These are phyloP conservation scores for Cyberlindnera veronae DNA, from an alignment of 805 yeast genomes.

Conservation along the genomic window DNA sequence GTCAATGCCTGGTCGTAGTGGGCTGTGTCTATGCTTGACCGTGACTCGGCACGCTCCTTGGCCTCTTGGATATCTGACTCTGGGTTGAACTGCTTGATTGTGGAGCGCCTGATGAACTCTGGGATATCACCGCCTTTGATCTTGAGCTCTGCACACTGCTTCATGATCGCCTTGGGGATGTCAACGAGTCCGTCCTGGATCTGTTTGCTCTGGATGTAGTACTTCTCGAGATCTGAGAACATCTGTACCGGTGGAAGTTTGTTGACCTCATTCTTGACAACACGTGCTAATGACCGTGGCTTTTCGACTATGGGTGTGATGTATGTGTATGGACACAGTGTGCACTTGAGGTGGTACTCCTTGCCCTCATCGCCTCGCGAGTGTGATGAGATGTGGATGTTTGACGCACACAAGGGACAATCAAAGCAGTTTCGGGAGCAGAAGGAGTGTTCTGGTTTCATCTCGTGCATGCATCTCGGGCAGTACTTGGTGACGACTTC, in stretches of 20 bases:
- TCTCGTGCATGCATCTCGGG: conserved; percentile 26
- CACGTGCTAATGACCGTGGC: conserved; percentile 15
- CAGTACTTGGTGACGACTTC: conserved; percentile 27
- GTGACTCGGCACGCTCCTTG: background rate
- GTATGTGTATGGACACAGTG: conserved; percentile 17
- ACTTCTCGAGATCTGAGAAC: conserved; percentile 21
- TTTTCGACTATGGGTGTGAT: conserved; percentile 16
- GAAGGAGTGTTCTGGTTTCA: conserved; percentile 21
- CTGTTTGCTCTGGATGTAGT: conserved; percentile 19
- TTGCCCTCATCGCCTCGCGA: conserved; percentile 1
- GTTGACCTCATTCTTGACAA: conserved; percentile 11
- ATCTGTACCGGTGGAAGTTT: conserved; percentile 4
- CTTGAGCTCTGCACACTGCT: conserved; percentile 19
- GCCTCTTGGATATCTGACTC: conserved; percentile 1
- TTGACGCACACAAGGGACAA: conserved; percentile 25
- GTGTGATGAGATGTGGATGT: conserved; percentile 14
- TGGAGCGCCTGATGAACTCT: conserved; percentile 14
- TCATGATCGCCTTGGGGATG: conserved; percentile 13
- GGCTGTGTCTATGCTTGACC: background rate
- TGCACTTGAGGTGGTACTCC: conserved; percentile 16
- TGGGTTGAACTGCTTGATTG: conserved; percentile 9
- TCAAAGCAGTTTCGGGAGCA: conserved; percentile 28
- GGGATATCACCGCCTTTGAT: conserved; percentile 11
- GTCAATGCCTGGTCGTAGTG: conserved; percentile 6
- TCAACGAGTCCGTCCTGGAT: conserved; percentile 10